Percentiles rank a stretch among this genome's conserved stretches.
Evolutionary conservation across 164 flowering plant species (phyloP).

Genomic region (Macadamia tetraphylla): DNA sequence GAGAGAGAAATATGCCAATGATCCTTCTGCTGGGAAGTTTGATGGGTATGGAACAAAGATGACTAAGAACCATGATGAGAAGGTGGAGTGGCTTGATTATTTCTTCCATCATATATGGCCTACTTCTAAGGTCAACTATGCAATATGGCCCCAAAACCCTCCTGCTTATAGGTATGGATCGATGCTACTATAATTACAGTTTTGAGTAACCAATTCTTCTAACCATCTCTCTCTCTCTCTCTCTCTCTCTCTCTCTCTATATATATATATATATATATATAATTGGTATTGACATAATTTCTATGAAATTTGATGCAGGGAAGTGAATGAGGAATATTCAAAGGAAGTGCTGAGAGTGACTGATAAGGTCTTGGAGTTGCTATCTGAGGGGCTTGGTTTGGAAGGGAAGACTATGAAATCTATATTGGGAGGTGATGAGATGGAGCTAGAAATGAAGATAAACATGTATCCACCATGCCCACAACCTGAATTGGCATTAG

Average conservation of each 20-base stretch:
- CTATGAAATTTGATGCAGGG: slow-evolving; percentile 17
- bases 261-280: too few relatives aligned
- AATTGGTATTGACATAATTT: background rate
- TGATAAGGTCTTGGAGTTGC: slow-evolving; percentile 26
- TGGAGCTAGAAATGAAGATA: slow-evolving; percentile 44
- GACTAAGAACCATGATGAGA: slow-evolving; percentile 34
- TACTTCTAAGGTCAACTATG: slow-evolving; percentile 25
- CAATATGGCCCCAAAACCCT: slow-evolving; percentile 37
- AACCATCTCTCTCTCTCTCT: too few relatives aligned
- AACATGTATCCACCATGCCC: slow-evolving; percentile 61
- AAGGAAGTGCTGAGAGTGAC: slow-evolving; percentile 27
- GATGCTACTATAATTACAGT: too few relatives aligned
- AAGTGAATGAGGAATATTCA: slow-evolving; percentile 40
- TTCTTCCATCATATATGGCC: slow-evolving; percentile 36
- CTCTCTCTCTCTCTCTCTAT: too few relatives aligned
- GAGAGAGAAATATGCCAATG: slow-evolving; percentile 42
- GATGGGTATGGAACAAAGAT: slow-evolving; percentile 57
- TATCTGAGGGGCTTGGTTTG: slow-evolving; percentile 42
- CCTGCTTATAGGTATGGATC: slow-evolving; percentile 42
- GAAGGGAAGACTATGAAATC: slow-evolving; percentile 23
- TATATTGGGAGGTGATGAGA: slow-evolving; percentile 28
- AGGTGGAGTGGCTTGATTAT: slow-evolving; percentile 49
- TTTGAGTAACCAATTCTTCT: too few relatives aligned
- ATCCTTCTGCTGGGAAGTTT: slow-evolving; percentile 24
- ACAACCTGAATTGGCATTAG: slow-evolving; percentile 48